These are phyloP conservation scores for Linum trigynum DNA, from an alignment of 345 rosid species.

Conservation along the genomic window DNA sequence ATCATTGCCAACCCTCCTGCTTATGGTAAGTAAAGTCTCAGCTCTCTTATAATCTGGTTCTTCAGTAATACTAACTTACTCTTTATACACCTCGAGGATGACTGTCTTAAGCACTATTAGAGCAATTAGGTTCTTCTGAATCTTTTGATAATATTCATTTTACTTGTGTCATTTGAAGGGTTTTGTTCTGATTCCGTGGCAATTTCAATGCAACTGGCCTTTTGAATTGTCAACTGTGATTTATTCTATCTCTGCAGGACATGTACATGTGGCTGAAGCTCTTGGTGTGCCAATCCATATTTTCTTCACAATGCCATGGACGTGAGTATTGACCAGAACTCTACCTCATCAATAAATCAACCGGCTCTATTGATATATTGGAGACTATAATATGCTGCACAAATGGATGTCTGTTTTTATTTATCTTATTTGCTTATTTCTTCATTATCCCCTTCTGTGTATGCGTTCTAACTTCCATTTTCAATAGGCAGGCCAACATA, in stretches of 20 bases:
- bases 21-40: slow-evolving; percentile 46
- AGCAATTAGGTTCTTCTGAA: no score
- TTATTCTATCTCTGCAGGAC: slow-evolving; percentile 48
- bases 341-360: neutral
- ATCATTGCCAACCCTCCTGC: slow-evolving; percentile 98
- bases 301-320: slow-evolving; percentile 99
- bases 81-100: no score
- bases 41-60: neutral
- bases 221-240: neutral
- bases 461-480: slow-evolving; percentile 43
- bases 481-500: slow-evolving; percentile 93
- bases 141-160: no score
- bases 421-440: neutral
- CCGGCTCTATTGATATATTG: slow-evolving; percentile 3
- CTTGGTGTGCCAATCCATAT: slow-evolving; percentile 94
- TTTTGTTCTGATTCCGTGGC: no score
- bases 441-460: slow-evolving; percentile 14
- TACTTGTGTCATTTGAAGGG: no score
- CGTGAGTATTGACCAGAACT: slow-evolving; percentile 49
- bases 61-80: no score
- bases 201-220: neutral
- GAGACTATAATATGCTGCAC: slow-evolving; percentile 3
- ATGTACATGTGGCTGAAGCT: slow-evolving; percentile 96
- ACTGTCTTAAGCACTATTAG: no score
- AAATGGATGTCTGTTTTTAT: neutral